phyloP scores from a whole-genome alignment of 1,139 yeast species.

The Pichia sp. region DNA sequence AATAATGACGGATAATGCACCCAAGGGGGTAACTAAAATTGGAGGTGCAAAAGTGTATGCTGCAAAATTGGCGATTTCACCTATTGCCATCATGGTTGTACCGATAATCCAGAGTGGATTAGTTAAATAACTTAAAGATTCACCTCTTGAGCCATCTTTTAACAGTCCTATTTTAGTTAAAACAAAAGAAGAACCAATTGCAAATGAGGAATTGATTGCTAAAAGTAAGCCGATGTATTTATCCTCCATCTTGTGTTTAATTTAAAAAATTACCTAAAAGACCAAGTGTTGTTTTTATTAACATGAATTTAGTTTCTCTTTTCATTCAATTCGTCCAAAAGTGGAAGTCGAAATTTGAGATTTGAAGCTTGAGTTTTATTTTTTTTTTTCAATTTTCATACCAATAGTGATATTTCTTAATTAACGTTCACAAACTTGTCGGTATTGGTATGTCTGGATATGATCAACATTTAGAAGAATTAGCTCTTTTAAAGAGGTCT shows the following conservation, averaged over 20 bases:
- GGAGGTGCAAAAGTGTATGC: conserved; percentile 97
- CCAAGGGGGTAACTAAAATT: conserved; percentile 83
- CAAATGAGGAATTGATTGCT: conserved; percentile 82
- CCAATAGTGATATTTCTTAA: too few relatives aligned
- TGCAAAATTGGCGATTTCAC: conserved; percentile 89
- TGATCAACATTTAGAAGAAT: background rate
- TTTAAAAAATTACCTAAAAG: too few relatives aligned
- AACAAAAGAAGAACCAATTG: conserved; percentile 86
- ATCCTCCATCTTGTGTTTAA: conserved; percentile 47
- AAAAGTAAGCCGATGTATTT: conserved; percentile 85
- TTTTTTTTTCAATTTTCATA: background rate
- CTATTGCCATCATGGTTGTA: conserved; percentile 83
- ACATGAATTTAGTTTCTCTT: background rate
- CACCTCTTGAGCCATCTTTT: conserved; percentile 58
- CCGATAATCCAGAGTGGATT: conserved; percentile 97
- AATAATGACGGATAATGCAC: conserved; percentile 83
- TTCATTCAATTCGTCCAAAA: background rate
- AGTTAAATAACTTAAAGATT: conserved; percentile 65
- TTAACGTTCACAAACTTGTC: background rate
- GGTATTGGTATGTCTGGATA: too few relatives aligned
- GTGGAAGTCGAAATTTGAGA: background rate
- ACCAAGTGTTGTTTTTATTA: background rate
- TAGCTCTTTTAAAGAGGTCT: conserved; percentile 3
- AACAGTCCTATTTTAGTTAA: conserved; percentile 83
- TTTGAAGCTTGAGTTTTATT: background rate